phyloP scores from a whole-genome alignment of 805 yeast species.

The Scheffersomyces ergatensis region DNA sequence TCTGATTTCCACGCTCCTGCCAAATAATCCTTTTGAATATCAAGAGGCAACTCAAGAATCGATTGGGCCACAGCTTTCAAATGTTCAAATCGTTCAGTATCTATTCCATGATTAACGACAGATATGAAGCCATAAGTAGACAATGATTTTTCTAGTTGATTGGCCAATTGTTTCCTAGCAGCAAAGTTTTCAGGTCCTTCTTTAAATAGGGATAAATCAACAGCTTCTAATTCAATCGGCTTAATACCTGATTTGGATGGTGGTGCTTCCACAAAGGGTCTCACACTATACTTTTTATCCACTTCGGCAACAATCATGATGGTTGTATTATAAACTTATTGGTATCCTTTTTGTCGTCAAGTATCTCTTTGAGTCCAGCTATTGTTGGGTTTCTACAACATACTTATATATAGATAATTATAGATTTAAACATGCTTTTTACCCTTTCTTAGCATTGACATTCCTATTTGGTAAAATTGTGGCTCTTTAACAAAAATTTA shows the following conservation, averaged over 20 bases:
- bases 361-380: too few relatives aligned
- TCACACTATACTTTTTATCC: constrained; percentile 19
- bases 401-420: too few relatives aligned
- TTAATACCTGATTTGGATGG: constrained; percentile 14
- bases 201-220: constrained; percentile 33
- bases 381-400: too few relatives aligned
- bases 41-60: constrained; percentile 38
- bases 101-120: constrained; percentile 40
- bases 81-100: constrained; percentile 26
- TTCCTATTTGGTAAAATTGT: too few relatives aligned
- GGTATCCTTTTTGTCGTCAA: too few relatives aligned
- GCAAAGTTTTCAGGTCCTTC: constrained; percentile 32
- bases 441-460: too few relatives aligned
- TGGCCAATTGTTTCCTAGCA: constrained; percentile 30
- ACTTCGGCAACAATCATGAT: constrained; percentile 6
- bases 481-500: too few relatives aligned
- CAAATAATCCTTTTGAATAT: constrained; percentile 31
- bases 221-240: constrained; percentile 26
- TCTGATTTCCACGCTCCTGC: constrained; percentile 39
- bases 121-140: constrained; percentile 45
- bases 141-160: constrained; percentile 36
- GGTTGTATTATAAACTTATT: too few relatives aligned
- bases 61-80: constrained; percentile 41
- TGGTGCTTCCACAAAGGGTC: constrained; percentile 24
- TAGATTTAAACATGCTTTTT: too few relatives aligned